Evolutionary conservation across 495 filamentous ascomycete genomes (phyloP).

Genomic region (Penicillium macrosclerotiorum): DNA sequence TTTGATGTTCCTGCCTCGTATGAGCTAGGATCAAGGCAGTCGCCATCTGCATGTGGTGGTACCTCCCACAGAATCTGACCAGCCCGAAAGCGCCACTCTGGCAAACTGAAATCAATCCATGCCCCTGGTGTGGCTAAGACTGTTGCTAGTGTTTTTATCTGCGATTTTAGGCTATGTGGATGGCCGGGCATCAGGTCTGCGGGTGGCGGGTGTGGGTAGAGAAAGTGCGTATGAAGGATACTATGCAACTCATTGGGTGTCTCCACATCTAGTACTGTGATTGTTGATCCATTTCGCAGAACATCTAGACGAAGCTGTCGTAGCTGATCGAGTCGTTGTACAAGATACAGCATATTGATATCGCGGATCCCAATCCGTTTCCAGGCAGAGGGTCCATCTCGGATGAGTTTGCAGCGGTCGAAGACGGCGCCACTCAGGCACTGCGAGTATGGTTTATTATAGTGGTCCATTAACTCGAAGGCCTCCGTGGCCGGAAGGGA

Average conservation of each 20-base stretch:
- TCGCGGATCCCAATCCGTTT: constrained; percentile 45
- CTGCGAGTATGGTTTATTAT: constrained; percentile 31
- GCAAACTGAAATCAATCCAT: constrained; percentile 77
- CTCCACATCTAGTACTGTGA: constrained; percentile 45
- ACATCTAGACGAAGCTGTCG: constrained; percentile 39
- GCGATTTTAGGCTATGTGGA: constrained; percentile 44
- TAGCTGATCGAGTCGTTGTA: constrained; percentile 44
- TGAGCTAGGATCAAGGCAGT: constrained; percentile 42
- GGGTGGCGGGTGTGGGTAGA: constrained; percentile 33
- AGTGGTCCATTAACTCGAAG: constrained; percentile 39
- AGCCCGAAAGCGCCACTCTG: constrained; percentile 75
- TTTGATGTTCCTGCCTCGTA: constrained; percentile 35
- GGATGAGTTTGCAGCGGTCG: constrained; percentile 35
- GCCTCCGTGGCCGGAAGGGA: constrained; percentile 30
- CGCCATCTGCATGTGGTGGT: constrained; percentile 49
- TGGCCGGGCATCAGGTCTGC: constrained; percentile 24
- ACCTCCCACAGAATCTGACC: constrained; percentile 79
- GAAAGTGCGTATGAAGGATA: constrained; percentile 44
- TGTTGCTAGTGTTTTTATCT: constrained; percentile 49
- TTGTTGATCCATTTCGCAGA: constrained; percentile 25
- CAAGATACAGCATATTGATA: constrained; percentile 29
- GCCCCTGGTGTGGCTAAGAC: constrained; percentile 46
- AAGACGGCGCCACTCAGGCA: constrained; percentile 33
- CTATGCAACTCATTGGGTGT: constrained; percentile 42
- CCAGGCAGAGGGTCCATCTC: constrained; percentile 37